Evolutionary conservation across 768 basidiomycete species (phyloP).

Genomic region (Strobilomyces confusus): DNA sequence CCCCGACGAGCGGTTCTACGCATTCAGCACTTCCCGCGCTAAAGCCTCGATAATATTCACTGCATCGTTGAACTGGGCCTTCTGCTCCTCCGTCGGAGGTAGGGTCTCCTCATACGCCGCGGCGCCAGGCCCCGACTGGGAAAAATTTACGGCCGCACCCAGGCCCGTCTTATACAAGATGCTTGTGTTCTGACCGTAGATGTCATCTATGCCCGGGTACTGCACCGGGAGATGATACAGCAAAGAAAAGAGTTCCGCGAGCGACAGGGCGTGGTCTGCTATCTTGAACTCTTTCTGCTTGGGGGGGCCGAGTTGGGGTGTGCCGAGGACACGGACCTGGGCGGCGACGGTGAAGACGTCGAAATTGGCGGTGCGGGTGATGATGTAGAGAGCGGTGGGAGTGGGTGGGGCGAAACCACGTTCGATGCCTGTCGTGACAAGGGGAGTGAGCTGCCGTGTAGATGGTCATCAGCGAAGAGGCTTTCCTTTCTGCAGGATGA

Average conservation of each 20-base stretch:
- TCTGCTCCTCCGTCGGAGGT: slow-evolving; percentile 55
- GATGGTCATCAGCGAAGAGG: background rate
- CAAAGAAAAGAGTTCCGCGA: slow-evolving; percentile 48
- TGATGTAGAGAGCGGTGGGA: slow-evolving; percentile 49
- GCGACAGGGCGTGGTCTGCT: background rate
- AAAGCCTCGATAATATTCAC: slow-evolving; percentile 44
- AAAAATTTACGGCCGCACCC: background rate
- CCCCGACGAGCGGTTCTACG: no score
- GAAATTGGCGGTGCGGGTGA: slow-evolving; percentile 39
- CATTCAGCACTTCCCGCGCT: background rate
- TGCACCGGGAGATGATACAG: slow-evolving; percentile 43
- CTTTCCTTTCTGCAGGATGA: slow-evolving; percentile 52
- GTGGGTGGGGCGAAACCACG: slow-evolving; percentile 75
- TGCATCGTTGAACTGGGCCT: slow-evolving; percentile 61
- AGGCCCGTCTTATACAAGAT: slow-evolving; percentile 46
- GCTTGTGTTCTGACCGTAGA: slow-evolving; percentile 65
- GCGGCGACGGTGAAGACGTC: slow-evolving; percentile 43
- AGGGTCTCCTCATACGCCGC: slow-evolving; percentile 44
- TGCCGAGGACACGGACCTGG: slow-evolving; percentile 47
- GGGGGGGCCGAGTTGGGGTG: slow-evolving; percentile 38
- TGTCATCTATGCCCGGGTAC: slow-evolving; percentile 46
- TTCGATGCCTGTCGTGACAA: slow-evolving; percentile 45
- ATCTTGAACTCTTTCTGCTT: slow-evolving; percentile 47
- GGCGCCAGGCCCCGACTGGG: slow-evolving; percentile 47
- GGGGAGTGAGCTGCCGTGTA: background rate